Conservation (phyloP, 805 yeast species). For the Ogataea populi-albae region DNA sequence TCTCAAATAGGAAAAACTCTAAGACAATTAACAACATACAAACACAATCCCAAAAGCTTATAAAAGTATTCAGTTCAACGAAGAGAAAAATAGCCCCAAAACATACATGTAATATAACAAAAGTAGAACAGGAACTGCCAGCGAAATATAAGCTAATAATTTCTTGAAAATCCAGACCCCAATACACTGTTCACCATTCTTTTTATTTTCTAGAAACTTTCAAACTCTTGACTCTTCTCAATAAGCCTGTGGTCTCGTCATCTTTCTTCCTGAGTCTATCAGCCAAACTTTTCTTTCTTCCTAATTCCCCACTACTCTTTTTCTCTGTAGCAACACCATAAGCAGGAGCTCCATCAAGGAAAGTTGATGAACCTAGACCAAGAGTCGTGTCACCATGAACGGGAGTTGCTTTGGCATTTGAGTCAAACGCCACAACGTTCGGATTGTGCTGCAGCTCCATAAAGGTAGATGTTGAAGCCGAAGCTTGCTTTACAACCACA, state of each 20-base stretch:
- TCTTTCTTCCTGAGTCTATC: slow-evolving; percentile 49
- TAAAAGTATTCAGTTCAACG: too few relatives aligned
- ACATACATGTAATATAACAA: too few relatives aligned
- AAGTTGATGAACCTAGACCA: slow-evolving; percentile 90
- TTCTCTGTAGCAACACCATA: slow-evolving; percentile 33
- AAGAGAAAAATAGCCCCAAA: too few relatives aligned
- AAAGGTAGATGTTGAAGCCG: slow-evolving; percentile 23
- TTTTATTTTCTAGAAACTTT: slow-evolving; percentile 56
- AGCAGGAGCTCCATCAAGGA: slow-evolving; percentile 96
- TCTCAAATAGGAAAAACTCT: too few relatives aligned
- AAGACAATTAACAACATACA: too few relatives aligned
- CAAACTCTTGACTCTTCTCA: slow-evolving; percentile 85
- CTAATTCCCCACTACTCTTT: slow-evolving; percentile 49
- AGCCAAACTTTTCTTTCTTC: slow-evolving; percentile 81
- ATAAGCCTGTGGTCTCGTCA: slow-evolving; percentile 46
- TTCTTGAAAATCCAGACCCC: too few relatives aligned
- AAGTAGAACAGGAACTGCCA: slow-evolving; percentile 2
- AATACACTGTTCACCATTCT: too few relatives aligned
- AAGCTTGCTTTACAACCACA: slow-evolving; percentile 28
- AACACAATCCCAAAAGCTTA: too few relatives aligned
- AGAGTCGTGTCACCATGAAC: slow-evolving; percentile 84
- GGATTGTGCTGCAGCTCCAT: slow-evolving; percentile 46
- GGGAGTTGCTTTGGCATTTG: slow-evolving; percentile 62
- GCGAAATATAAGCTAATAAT: too few relatives aligned
- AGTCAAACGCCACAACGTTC: slow-evolving; percentile 64